Conservation (phyloP, 78 protist genomes). For the Protostelium mycophagum region DNA sequence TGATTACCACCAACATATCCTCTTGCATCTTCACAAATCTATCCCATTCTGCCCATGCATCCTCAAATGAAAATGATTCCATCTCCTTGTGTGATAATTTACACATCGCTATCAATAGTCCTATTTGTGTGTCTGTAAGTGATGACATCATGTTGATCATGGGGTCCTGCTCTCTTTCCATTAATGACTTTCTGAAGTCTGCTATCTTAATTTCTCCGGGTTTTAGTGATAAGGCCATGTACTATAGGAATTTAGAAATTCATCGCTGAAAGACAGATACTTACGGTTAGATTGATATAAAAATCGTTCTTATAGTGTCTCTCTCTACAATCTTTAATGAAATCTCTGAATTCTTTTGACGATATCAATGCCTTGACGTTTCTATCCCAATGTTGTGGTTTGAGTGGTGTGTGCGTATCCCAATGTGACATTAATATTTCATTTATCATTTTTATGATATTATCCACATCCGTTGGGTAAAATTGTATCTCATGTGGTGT, state of each 20-base stretch:
- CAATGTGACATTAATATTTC: too few relatives aligned
- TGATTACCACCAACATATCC: too few relatives aligned
- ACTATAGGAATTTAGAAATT: too few relatives aligned
- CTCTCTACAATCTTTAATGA: too few relatives aligned
- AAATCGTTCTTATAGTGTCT: not conserved
- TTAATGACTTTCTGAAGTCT: not conserved
- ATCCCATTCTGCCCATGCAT: not conserved
- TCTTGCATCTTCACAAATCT: too few relatives aligned
- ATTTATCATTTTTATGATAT: not conserved
- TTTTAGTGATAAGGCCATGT: too few relatives aligned
- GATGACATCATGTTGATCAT: not conserved
- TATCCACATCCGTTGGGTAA: not conserved
- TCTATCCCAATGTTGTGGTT: not conserved
- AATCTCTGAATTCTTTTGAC: not conserved
- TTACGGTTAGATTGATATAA: not conserved
- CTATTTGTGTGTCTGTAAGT: not conserved
- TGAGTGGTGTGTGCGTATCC: not conserved
- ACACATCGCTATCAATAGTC: not conserved
- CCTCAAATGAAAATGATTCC: not conserved
- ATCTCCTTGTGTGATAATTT: too few relatives aligned
- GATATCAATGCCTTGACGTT: not conserved
- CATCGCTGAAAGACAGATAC: too few relatives aligned
- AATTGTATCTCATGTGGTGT: not conserved
- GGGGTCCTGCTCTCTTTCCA: not conserved
- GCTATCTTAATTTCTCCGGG: not conserved